phyloP scores from a whole-genome alignment of 768 basidiomycete species.

The Leccinum fibrillosum region DNA sequence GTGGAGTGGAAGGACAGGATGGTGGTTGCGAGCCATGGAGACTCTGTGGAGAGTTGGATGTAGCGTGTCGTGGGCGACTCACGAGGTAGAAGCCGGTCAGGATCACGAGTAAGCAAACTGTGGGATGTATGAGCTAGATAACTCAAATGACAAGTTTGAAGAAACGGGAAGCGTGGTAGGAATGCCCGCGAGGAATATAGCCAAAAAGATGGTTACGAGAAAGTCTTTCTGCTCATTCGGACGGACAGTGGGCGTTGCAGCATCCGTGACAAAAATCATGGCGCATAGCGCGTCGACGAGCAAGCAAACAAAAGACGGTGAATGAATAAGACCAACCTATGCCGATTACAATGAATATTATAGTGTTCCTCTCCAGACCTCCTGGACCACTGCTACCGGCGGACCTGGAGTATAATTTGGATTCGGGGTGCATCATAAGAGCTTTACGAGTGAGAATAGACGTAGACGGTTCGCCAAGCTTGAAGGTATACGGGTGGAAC shows the following conservation, averaged over 20 bases:
- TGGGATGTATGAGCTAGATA: slow-evolving; percentile 10
- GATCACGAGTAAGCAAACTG: slow-evolving; percentile 24
- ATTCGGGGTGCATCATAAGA: slow-evolving; percentile 4
- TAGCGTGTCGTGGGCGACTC: slow-evolving; percentile 10
- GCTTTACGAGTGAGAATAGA: neutral
- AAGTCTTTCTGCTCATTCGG: neutral
- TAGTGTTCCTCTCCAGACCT: slow-evolving; percentile 13
- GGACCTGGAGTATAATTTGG: slow-evolving; percentile 11
- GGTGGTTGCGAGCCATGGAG: neutral
- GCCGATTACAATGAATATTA: slow-evolving; percentile 23
- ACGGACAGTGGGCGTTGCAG: neutral
- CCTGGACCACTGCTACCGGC: neutral
- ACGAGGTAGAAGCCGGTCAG: slow-evolving; percentile 29
- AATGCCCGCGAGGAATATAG: neutral
- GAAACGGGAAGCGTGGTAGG: neutral
- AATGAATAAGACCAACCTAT: slow-evolving; percentile 22
- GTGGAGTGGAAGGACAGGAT: neutral
- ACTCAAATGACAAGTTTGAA: neutral
- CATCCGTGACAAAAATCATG: neutral
- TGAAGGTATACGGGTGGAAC: neutral
- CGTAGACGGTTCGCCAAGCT: neutral
- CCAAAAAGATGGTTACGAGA: neutral
- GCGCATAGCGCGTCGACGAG: neutral
- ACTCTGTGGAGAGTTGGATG: neutral
- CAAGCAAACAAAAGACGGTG: neutral